Conservation (phyloP, 805 yeast genomes). For the Lachancea lanzarotensis region DNA sequence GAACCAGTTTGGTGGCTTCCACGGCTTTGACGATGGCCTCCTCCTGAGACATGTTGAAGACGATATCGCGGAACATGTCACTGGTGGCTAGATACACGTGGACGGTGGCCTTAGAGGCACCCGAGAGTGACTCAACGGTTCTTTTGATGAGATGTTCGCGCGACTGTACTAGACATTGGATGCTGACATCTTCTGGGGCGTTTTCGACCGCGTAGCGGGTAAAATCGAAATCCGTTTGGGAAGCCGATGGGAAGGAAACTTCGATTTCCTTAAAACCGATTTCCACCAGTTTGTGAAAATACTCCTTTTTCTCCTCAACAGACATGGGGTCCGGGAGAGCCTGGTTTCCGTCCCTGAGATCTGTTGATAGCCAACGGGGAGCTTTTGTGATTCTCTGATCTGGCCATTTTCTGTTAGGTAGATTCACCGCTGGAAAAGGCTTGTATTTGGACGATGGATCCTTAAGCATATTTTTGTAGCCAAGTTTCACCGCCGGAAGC, state of each 20-base stretch:
- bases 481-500: slow-evolving; percentile 30
- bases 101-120: slow-evolving; percentile 65
- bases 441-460: slow-evolving; percentile 63
- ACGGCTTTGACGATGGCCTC: slow-evolving; percentile 65
- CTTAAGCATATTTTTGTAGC: slow-evolving; percentile 50
- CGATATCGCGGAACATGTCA: slow-evolving; percentile 68
- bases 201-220: slow-evolving; percentile 73
- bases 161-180: slow-evolving; percentile 72
- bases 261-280: slow-evolving; percentile 78
- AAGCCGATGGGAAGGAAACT: slow-evolving; percentile 75
- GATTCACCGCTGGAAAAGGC: slow-evolving; percentile 46
- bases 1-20: slow-evolving; percentile 61
- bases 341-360: slow-evolving; percentile 76
- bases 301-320: slow-evolving; percentile 63
- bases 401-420: slow-evolving; percentile 70
- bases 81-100: slow-evolving; percentile 74
- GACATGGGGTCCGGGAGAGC: slow-evolving; percentile 80
- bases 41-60: slow-evolving; percentile 62
- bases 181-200: slow-evolving; percentile 68
- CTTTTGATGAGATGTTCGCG: slow-evolving; percentile 67
- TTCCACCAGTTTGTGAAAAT: slow-evolving; percentile 64
- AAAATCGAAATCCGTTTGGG: slow-evolving; percentile 77
- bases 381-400: slow-evolving; percentile 56
- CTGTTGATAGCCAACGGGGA: slow-evolving; percentile 77
- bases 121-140: slow-evolving; percentile 66